Conservation (phyloP, 2,329 filamentous ascomycete species). For the Stagonosporopsis chrysanthemi region DNA sequence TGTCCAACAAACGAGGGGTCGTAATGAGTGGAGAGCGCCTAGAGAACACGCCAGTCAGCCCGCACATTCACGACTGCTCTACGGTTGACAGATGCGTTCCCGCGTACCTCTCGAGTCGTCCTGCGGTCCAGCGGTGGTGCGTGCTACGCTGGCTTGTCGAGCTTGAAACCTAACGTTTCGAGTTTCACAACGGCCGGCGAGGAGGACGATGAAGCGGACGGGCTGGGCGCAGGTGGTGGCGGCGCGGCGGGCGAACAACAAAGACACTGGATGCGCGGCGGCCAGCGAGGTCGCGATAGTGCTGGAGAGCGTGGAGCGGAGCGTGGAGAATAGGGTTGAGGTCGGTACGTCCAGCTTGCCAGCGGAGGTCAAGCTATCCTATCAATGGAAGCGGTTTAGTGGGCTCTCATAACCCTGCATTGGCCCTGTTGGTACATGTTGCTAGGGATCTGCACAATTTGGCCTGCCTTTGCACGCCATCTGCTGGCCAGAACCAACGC, state of each 20-base stretch:
- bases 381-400: constrained; percentile 27
- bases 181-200: constrained; percentile 41
- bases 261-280: constrained; percentile 34
- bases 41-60: constrained; percentile 39
- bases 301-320: constrained; percentile 25
- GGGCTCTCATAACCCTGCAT: constrained; percentile 32
- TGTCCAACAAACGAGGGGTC: constrained; percentile 52
- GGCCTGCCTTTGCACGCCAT: constrained; percentile 19
- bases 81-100: constrained; percentile 29
- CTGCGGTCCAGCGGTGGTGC: constrained; percentile 39
- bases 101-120: constrained; percentile 43
- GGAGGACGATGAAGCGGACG: constrained; percentile 35
- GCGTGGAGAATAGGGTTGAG: constrained; percentile 27
- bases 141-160: constrained; percentile 46
- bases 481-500: constrained; percentile 32
- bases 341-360: constrained; percentile 28
- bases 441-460: constrained; percentile 30
- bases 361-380: constrained; percentile 30
- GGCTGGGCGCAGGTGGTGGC: constrained; percentile 20
- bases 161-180: constrained; percentile 51
- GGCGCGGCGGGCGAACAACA: constrained; percentile 25
- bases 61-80: constrained; percentile 27
- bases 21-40: constrained; percentile 42
- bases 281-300: constrained; percentile 26
- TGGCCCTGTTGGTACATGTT: constrained; percentile 28